A percentile compares a stretch with the other conserved stretches of the same genome.
Conservation (phyloP, 257 asterid species). For the Gardenia jasminoides region DNA sequence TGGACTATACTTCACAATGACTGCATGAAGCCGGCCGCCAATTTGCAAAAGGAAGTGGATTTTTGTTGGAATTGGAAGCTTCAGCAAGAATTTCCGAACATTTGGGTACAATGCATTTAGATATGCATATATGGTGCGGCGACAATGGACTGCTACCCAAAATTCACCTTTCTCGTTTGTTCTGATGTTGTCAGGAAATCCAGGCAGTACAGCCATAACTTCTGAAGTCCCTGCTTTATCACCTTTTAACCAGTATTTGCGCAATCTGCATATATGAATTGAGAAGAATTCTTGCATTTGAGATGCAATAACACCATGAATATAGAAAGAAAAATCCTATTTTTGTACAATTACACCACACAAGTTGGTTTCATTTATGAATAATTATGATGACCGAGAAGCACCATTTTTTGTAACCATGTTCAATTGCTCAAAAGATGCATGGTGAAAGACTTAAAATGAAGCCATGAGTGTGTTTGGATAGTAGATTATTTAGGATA, state of each 20-base stretch:
- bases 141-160: conserved; percentile 87
- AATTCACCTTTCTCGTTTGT: conserved; percentile 76
- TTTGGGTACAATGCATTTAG: conserved; percentile 49
- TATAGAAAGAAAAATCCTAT: neutral
- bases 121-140: conserved; percentile 59
- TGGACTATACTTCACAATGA: conserved; percentile 64
- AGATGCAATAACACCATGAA: neutral
- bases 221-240: conserved; percentile 67
- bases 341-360: neutral
- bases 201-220: conserved; percentile 68
- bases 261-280: conserved; percentile 41
- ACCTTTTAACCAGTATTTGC: conserved; percentile 86
- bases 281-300: neutral
- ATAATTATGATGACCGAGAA: neutral
- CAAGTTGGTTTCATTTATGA: neutral
- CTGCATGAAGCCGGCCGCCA: conserved; percentile 70
- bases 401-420: neutral
- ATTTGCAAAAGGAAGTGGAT: conserved; percentile 67
- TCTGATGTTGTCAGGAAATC: conserved; percentile 80
- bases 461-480: too few relatives aligned
- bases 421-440: neutral
- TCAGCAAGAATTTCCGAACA: conserved; percentile 49
- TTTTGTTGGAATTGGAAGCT: conserved; percentile 70
- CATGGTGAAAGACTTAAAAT: neutral
- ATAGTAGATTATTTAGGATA: too few relatives aligned